Evolutionary conservation across 208 protist genomes (phyloP).

Genomic region (Trypanosoma cruzi): DNA sequence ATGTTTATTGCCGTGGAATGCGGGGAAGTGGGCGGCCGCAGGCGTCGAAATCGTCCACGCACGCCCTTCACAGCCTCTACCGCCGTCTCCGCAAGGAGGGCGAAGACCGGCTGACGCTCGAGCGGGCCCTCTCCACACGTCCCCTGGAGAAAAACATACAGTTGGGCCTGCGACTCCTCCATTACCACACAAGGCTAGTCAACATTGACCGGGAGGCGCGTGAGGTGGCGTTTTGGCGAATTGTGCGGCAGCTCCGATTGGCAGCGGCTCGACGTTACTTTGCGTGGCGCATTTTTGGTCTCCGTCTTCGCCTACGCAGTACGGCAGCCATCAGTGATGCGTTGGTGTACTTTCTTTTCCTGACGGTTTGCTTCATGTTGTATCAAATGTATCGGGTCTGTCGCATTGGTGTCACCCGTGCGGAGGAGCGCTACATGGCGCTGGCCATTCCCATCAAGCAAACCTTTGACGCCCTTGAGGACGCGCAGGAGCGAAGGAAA

Average conservation of each 20-base stretch:
- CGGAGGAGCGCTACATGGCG: slow-evolving; percentile 76
- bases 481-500: slow-evolving; percentile 49
- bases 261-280: slow-evolving; percentile 49
- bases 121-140: slow-evolving; percentile 59
- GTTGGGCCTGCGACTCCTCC: slow-evolving; percentile 65
- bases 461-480: slow-evolving; percentile 78
- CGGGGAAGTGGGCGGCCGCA: background rate
- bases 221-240: slow-evolving; percentile 35
- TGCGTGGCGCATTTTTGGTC: slow-evolving; percentile 57
- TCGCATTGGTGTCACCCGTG: slow-evolving; percentile 72
- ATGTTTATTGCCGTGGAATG: background rate
- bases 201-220: slow-evolving; percentile 41
- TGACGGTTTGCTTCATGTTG: slow-evolving; percentile 65
- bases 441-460: slow-evolving; percentile 78
- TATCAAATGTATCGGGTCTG: slow-evolving; percentile 82
- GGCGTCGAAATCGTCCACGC: background rate
- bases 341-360: slow-evolving; percentile 74
- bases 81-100: slow-evolving; percentile 73
- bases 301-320: slow-evolving; percentile 64
- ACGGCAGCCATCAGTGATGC: slow-evolving; percentile 69
- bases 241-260: slow-evolving; percentile 36
- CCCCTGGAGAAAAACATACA: slow-evolving; percentile 44
- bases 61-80: slow-evolving; percentile 60
- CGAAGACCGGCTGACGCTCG: slow-evolving; percentile 70
- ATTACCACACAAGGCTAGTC: slow-evolving; percentile 60